These are phyloP conservation scores for Irpex sp. DNA, from an alignment of 1,284 basidiomycete genomes.

Conservation along the genomic window DNA sequence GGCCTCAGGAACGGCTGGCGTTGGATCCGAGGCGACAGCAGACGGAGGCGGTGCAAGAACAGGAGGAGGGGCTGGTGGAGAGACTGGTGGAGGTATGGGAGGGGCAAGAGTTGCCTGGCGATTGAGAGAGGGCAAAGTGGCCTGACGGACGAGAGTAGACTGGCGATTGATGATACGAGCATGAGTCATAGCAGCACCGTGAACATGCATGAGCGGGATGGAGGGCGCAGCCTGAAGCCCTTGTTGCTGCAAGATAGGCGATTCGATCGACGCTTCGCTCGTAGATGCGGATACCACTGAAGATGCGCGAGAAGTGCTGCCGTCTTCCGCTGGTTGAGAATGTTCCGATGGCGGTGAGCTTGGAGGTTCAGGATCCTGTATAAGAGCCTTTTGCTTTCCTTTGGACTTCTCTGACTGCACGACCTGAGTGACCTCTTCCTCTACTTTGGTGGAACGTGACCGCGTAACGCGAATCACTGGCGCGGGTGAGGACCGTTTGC, in stretches of 20 bases:
- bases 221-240: conserved; percentile 15
- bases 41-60: not conserved
- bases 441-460: conserved; percentile 4
- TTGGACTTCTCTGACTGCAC: conserved; percentile 19
- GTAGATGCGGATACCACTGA: conserved; percentile 43
- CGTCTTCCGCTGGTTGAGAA: conserved; percentile 17
- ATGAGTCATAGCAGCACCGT: conserved; percentile 12
- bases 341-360: not conserved
- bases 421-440: not conserved
- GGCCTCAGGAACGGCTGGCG: too few relatives aligned
- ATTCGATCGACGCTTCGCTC: conserved; percentile 25
- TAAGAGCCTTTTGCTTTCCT: conserved; percentile 1
- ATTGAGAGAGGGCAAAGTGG: too few relatives aligned
- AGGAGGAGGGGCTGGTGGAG: not conserved
- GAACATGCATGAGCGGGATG: conserved; percentile 28
- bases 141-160: not conserved
- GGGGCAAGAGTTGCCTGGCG: not conserved
- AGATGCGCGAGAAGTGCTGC: conserved; percentile 40
- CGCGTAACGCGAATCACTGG: conserved; percentile 13
- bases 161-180: not conserved
- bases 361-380: not conserved
- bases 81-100: not conserved
- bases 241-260: conserved; percentile 8
- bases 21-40: not conserved
- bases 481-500: conserved; percentile 19